Percentiles rank a stretch among this genome's conserved stretches.
These are phyloP conservation scores for Rubroshorea leprosula DNA, from an alignment of 345 rosid genomes.

Conservation along the genomic window DNA sequence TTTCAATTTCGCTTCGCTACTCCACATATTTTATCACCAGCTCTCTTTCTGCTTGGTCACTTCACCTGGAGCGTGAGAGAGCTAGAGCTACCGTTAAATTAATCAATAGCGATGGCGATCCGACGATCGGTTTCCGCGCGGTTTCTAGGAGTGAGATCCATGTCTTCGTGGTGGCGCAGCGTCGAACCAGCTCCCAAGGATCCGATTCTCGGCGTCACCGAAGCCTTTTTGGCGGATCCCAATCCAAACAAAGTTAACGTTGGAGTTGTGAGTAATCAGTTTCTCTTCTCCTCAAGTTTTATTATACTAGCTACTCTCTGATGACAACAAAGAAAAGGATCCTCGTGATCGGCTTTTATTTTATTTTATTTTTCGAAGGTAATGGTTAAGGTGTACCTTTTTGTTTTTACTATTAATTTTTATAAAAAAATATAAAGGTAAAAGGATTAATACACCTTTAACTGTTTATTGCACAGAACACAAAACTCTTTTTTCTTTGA, in stretches of 20 bases:
- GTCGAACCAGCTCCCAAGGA: conserved; percentile 91
- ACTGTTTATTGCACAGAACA: no score
- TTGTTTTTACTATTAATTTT: no score
- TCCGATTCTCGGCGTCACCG: conserved; percentile 96
- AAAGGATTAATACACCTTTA: no score
- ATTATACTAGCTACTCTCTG: background rate
- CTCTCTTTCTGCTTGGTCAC: no score
- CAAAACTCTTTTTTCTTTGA: no score
- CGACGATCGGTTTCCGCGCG: conserved; percentile 26
- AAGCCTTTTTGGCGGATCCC: conserved; percentile 89
- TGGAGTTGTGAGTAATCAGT: conserved; percentile 66
- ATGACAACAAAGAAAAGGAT: background rate
- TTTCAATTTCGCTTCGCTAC: no score
- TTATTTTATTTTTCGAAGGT: background rate
- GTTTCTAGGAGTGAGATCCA: conserved; percentile 40
- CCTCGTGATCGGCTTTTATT: background rate
- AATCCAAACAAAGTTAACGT: conserved; percentile 82
- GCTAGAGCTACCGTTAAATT: no score
- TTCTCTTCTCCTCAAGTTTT: conserved; percentile 5
- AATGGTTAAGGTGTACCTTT: background rate
- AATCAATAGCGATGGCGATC: conserved; percentile 33
- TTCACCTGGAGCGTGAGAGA: no score
- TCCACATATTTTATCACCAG: no score
- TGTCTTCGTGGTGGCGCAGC: conserved; percentile 87
- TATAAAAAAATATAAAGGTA: no score